Conservation (phyloP, 805 yeast species). For the Jamesozyma jinghongensis region DNA sequence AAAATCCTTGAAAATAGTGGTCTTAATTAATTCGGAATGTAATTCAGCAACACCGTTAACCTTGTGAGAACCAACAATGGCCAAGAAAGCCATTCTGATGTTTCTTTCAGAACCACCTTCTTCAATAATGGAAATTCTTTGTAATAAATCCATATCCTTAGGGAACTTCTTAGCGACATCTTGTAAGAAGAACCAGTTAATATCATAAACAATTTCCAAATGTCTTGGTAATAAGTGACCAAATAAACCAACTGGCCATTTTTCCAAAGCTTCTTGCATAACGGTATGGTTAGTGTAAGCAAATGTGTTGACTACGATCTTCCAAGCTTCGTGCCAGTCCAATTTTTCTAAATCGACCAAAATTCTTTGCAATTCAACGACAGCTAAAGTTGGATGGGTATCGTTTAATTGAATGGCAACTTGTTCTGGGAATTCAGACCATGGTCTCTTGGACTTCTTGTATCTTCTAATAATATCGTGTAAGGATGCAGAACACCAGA, state of each 20-base stretch:
- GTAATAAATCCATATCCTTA: constrained; percentile 49
- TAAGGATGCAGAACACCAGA: constrained; percentile 93
- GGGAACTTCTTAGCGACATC: constrained; percentile 71
- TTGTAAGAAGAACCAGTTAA: constrained; percentile 72
- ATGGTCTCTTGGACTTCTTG: constrained; percentile 65
- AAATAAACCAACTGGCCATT: constrained; percentile 83
- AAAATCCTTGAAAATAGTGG: constrained; percentile 84
- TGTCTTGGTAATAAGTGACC: constrained; percentile 82
- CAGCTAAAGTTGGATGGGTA: constrained; percentile 88
- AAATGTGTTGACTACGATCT: constrained; percentile 66
- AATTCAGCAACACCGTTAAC: constrained; percentile 95
- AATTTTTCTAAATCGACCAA: constrained; percentile 76
- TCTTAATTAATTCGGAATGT: constrained; percentile 82
- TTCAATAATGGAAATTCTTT: constrained; percentile 75
- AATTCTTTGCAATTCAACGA: constrained; percentile 82
- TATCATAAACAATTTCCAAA: constrained; percentile 79
- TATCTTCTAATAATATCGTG: constrained; percentile 86
- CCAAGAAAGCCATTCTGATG: constrained; percentile 86
- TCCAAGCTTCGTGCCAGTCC: constrained; percentile 81
- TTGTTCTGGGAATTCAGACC: constrained; percentile 77
- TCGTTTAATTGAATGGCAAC: constrained; percentile 91
- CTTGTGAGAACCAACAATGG: constrained; percentile 84
- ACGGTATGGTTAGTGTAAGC: constrained; percentile 95
- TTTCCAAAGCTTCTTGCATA: constrained; percentile 89
- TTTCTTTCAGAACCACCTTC: constrained; percentile 60